Evolutionary conservation across 2,329 filamentous ascomycete genomes (phyloP).

Genomic region (Pezicula neosporulosa): DNA sequence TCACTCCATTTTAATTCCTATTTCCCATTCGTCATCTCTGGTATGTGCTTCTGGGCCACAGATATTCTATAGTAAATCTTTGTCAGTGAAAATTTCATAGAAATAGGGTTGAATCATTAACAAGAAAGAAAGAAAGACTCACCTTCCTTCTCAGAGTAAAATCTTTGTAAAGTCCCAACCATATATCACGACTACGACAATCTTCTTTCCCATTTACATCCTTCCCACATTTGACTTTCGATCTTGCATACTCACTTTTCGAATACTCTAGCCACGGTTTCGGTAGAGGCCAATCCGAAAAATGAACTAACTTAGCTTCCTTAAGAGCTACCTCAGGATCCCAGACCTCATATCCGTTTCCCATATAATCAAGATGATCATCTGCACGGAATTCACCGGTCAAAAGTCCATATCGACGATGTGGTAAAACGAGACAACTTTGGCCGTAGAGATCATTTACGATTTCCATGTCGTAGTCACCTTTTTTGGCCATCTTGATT

Average conservation of each 20-base stretch:
- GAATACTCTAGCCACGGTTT: constrained; percentile 54
- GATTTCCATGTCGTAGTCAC: constrained; percentile 59
- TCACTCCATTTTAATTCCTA: no score
- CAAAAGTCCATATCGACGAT: constrained; percentile 51
- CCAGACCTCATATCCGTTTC: constrained; percentile 40
- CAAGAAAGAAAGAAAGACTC: no score
- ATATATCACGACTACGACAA: constrained; percentile 21
- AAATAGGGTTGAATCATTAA: not conserved
- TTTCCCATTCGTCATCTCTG: no score
- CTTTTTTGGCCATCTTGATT: constrained; percentile 15
- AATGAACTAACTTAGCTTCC: constrained; percentile 56
- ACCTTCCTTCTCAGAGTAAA: constrained; percentile 19
- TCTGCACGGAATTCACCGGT: constrained; percentile 51
- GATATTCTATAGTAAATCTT: no score
- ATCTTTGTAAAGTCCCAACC: constrained; percentile 21
- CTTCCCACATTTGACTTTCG: constrained; percentile 15
- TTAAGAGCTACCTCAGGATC: constrained; percentile 44
- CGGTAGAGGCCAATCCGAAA: constrained; percentile 56
- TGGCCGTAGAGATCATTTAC: constrained; percentile 19
- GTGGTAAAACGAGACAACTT: constrained; percentile 50
- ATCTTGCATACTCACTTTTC: constrained; percentile 5
- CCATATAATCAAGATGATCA: constrained; percentile 42
- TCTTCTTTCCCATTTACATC: constrained; percentile 11
- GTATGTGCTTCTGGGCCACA: no score
- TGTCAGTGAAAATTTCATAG: no score